Evolutionary conservation across 2,329 filamentous ascomycete species (phyloP).

Genomic region (Penicillium sp.): DNA sequence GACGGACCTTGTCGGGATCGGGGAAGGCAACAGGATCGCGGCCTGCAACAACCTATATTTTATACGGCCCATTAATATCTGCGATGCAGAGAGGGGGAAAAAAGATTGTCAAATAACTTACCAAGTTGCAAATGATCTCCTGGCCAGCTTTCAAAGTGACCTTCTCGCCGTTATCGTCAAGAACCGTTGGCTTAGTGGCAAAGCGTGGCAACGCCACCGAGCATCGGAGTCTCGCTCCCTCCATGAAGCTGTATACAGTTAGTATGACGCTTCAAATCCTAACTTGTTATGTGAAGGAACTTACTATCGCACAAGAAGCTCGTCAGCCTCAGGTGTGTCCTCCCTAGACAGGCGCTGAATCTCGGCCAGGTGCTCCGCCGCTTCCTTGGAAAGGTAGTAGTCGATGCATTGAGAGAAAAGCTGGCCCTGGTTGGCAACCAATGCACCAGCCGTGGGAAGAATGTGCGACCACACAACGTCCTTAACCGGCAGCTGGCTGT

Average conservation of each 20-base stretch:
- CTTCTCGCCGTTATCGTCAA: constrained; percentile 36
- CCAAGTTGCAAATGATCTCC: constrained; percentile 36
- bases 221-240: constrained; percentile 39
- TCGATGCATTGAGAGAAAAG: constrained; percentile 58
- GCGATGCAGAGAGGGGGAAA: neutral
- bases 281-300: constrained; percentile 3
- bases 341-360: constrained; percentile 49
- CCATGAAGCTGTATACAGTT: constrained; percentile 36
- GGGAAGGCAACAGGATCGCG: constrained; percentile 38
- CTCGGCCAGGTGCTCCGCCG: constrained; percentile 46
- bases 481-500: constrained; percentile 45
- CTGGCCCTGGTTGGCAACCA: constrained; percentile 57
- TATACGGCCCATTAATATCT: neutral
- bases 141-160: constrained; percentile 37
- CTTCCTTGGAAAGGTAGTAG: constrained; percentile 53
- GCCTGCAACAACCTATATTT: constrained; percentile 33
- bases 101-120: constrained; percentile 18
- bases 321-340: constrained; percentile 46
- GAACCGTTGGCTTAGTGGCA: constrained; percentile 30
- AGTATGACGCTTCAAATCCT: constrained; percentile 1
- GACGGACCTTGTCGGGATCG: constrained; percentile 51
- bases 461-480: constrained; percentile 58
- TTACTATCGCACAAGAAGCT: constrained; percentile 52
- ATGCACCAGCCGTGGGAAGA: constrained; percentile 56
- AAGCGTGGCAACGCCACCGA: constrained; percentile 39